Evolutionary conservation across 192 early-diverging fungal species (phyloP).

Genomic region (Rhizophagus sp.): DNA sequence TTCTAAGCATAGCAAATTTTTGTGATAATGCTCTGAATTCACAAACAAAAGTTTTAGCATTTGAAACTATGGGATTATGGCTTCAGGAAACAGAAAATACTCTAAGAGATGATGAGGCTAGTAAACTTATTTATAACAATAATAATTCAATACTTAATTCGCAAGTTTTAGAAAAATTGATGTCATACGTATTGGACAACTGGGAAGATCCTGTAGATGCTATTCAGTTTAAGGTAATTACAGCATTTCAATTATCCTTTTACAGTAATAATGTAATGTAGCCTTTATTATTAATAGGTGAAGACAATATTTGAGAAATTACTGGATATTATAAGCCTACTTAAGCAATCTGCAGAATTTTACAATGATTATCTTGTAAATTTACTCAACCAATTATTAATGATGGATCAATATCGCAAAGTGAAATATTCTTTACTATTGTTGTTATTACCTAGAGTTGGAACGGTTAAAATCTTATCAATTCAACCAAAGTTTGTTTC

Average conservation of each 20-base stretch:
- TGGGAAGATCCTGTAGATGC: slow-evolving; percentile 90
- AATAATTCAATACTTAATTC: slow-evolving; percentile 4
- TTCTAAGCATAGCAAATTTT: slow-evolving; percentile 60
- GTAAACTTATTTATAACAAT: not conserved
- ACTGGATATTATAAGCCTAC: slow-evolving; percentile 59
- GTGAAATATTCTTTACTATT: slow-evolving; percentile 82
- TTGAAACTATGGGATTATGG: slow-evolving; percentile 77
- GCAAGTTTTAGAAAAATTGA: slow-evolving; percentile 54
- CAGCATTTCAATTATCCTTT: too few relatives aligned
- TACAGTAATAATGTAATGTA: too few relatives aligned
- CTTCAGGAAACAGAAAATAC: slow-evolving; percentile 57
- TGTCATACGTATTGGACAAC: slow-evolving; percentile 74
- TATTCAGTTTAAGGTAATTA: slow-evolving; percentile 67
- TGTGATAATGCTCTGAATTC: slow-evolving; percentile 66
- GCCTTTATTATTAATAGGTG: slow-evolving; percentile 30
- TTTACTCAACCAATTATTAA: slow-evolving; percentile 67
- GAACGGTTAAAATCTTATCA: slow-evolving; percentile 53
- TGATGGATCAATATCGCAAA: slow-evolving; percentile 79
- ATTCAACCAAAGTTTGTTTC: slow-evolving; percentile 64
- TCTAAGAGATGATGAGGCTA: slow-evolving; percentile 28
- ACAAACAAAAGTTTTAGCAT: slow-evolving; percentile 67
- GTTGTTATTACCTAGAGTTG: slow-evolving; percentile 55
- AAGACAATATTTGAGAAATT: slow-evolving; percentile 70
- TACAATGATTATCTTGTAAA: slow-evolving; percentile 52
- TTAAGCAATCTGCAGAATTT: slow-evolving; percentile 28